Percentiles rank a stretch among this genome's conserved stretches.
These are phyloP conservation scores for Microstroma glucosiphilum DNA, from an alignment of 1,284 basidiomycete species.

Conservation along the genomic window DNA sequence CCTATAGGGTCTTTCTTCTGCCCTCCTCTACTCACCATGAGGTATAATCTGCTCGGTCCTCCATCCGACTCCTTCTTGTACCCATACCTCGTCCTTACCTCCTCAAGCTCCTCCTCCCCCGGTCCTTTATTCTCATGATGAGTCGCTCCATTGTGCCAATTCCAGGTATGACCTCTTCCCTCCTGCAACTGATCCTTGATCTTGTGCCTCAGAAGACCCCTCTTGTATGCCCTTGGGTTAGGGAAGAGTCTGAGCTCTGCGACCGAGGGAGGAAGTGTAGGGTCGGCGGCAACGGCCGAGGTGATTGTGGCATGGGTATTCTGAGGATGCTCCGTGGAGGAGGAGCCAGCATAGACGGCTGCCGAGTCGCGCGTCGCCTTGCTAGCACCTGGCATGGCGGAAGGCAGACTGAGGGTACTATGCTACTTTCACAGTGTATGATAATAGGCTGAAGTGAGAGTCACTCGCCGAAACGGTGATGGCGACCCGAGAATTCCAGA, in stretches of 20 bases:
- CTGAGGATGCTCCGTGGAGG: constrained; percentile 14
- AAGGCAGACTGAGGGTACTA: too few species aligned
- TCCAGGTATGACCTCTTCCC: constrained; percentile 40
- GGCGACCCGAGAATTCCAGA: too few species aligned
- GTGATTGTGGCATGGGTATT: constrained; percentile 38
- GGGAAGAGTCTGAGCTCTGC: constrained; percentile 39
- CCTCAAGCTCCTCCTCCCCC: constrained; percentile 38
- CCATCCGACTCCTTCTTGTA: constrained; percentile 34
- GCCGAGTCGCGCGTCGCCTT: constrained; percentile 5
- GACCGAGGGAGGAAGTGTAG: constrained; percentile 25
- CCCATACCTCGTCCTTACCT: constrained; percentile 30
- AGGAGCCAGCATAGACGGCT: not conserved
- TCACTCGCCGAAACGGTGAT: too few species aligned
- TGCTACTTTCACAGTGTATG: too few species aligned
- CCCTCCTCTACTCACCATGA: constrained; percentile 25
- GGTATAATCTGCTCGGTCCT: constrained; percentile 39
- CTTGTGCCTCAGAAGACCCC: constrained; percentile 35
- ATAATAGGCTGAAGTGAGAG: too few species aligned
- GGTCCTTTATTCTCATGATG: constrained; percentile 35
- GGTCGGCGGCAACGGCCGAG: constrained; percentile 41
- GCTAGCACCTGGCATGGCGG: too few species aligned
- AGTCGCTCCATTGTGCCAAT: constrained; percentile 45
- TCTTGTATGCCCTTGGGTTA: constrained; percentile 26
- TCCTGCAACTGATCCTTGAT: constrained; percentile 44
- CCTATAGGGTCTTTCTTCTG: not conserved